Base-by-base conservation (phyloP, 1,284 basidiomycete species). In the Cryptococcus sp. region DNA sequence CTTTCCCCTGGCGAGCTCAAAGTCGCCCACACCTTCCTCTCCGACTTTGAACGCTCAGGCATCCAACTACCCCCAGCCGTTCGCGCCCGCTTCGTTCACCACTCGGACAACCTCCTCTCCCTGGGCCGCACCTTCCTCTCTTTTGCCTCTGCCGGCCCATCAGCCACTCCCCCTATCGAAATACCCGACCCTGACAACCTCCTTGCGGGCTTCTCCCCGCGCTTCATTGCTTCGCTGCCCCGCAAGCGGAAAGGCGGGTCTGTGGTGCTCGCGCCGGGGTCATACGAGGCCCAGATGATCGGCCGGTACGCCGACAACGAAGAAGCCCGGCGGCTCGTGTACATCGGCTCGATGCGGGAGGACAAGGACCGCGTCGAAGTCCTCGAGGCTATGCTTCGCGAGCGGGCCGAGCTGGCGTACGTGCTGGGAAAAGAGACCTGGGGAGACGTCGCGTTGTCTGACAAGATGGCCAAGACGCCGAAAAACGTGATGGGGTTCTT, bases 21-120 rank as follows among this genome's bases (percentile, higher is more conserved):
- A 69, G 92, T 96, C 2, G 93, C 95, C 18, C 80, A 89, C 21
- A 93, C 95, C 61, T 98, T 98, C 77, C 87, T 92, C 82, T 84
- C 88, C 50, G 96, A 98, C 80, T 98, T 98, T 78, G 91, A 97
- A 73, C 95, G 94, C 75, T 96, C 92, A 7, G 95, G 92, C 0
- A 96, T 98, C 64, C 84, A 95, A 72, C 82, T 98, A 4, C 88
- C 92, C 8, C 84, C 87, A 0, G 80, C 81, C 2, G 82, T 90
- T 64, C 84, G 95, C 24, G 81, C 85, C 42, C 84, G 84, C 50
- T 97, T 98, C 64, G 93, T 98, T 13, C 82, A 87, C 3, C 81
- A 98, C 12, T 94, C 91, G n/a, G 91, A 94, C 36, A 87, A 91
- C 49, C 91, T 98, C 57, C 80, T 96, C n/a, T 81, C 87, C 0